A percentile compares a stretch with the other conserved stretches of the same genome.
These are phyloP conservation scores for Fonsecaea nubica DNA, from an alignment of 2,329 filamentous ascomycete genomes.

Conservation along the genomic window DNA sequence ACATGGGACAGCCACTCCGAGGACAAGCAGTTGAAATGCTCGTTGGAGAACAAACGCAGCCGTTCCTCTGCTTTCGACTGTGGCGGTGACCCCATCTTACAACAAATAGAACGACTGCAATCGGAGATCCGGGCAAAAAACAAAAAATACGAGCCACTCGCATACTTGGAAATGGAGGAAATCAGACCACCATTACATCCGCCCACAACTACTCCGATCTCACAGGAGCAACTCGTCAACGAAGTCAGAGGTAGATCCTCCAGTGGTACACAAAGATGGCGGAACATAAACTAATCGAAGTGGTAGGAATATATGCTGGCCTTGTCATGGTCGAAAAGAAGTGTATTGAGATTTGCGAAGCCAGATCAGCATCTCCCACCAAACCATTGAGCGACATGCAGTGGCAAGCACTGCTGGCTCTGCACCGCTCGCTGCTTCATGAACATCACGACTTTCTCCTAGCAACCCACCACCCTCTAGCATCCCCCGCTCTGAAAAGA, in stretches of 20 bases:
- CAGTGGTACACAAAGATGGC: not conserved
- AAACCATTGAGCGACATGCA: conserved; percentile 68
- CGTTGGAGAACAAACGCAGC: not conserved
- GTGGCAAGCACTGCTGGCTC: conserved; percentile 81
- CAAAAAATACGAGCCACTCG: not conserved
- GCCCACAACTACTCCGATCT: conserved; percentile 71
- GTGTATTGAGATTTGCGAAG: conserved; percentile 79
- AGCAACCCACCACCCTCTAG: conserved; percentile 51
- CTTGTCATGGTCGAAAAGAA: conserved; percentile 71
- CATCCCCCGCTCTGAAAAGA: not conserved
- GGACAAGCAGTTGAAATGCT: not conserved
- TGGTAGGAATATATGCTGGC: conserved; percentile 47
- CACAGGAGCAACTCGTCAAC: conserved; percentile 76
- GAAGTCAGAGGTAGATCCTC: conserved; percentile 70
- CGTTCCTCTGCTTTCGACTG: not conserved
- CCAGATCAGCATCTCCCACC: conserved; percentile 56
- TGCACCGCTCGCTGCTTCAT: conserved; percentile 80
- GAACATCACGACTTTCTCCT: conserved; percentile 88
- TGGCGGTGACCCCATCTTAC: not conserved
- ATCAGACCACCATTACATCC: conserved; percentile 48
- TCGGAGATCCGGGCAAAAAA: not conserved
- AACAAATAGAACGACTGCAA: not conserved
- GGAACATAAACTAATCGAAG: not conserved
- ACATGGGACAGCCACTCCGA: not conserved
- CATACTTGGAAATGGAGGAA: not conserved